phyloP scores from a whole-genome alignment of 164 flowering plant genomes.

The Sedum album region DNA sequence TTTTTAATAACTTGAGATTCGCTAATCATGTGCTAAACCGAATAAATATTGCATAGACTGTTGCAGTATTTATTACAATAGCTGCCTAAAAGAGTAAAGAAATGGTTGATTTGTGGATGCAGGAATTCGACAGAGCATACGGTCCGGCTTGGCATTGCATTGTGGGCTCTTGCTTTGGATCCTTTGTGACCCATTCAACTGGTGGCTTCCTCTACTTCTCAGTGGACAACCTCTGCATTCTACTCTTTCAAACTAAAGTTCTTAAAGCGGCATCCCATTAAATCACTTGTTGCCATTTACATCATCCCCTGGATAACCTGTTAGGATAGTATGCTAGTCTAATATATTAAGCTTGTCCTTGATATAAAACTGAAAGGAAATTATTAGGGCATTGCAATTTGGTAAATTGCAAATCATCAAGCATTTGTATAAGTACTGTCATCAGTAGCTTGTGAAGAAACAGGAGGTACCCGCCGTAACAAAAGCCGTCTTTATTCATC shows the following conservation, averaged over 20 bases:
- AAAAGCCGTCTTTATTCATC: not conserved
- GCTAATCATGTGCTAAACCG: not conserved
- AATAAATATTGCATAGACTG: not conserved
- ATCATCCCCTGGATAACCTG: not conserved
- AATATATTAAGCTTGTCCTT: too few species aligned
- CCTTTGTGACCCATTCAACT: constrained; percentile 65
- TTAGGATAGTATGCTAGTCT: not conserved
- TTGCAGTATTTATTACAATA: not conserved
- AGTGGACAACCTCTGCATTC: constrained; percentile 48
- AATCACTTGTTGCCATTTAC: not conserved
- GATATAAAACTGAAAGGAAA: too few species aligned
- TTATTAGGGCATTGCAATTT: too few species aligned
- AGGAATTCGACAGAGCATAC: constrained; percentile 69
- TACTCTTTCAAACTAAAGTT: constrained; percentile 59
- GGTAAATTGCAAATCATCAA: too few species aligned
- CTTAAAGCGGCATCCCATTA: constrained; percentile 22
- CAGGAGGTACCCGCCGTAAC: too few species aligned
- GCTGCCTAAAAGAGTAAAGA: not conserved
- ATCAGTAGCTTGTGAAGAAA: too few species aligned
- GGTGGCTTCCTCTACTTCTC: constrained; percentile 70
- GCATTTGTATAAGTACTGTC: too few species aligned
- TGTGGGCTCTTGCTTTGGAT: constrained; percentile 69
- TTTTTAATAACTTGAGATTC: not conserved
- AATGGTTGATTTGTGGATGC: constrained; percentile 10
- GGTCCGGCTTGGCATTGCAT: constrained; percentile 92